Evolutionary conservation across 371 early-diverging fungal species (phyloP), one percentile per base, ranked within the genome.

Genomic region (Ordospora pajunii): DNA sequence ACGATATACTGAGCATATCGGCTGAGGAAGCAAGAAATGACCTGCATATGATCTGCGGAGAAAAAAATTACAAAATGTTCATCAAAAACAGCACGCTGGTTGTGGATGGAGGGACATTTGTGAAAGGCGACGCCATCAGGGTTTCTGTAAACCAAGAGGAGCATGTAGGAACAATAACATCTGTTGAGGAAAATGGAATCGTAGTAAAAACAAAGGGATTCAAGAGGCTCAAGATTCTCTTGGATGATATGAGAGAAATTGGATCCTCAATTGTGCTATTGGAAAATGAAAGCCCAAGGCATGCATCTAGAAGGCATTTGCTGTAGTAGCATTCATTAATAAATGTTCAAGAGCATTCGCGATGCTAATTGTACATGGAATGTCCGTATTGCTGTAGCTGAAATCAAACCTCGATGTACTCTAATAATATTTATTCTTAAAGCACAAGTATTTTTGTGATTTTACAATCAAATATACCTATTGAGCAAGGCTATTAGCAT

Each of bases 161-260:
- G 44, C 51, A 51, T 49, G 23, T 21, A 5, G 70, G 70, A 21
- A 19, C 23, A 3, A 69, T 69, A 37, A 43, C 52, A n/a, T 50
- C 53, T 2, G 44, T 69, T 11, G 54, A 52, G 0, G 53, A 51
- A 3, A 49, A 48, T 7, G 70, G 51, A 14, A 52, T 69, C 42
- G 54, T 69, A 49, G 27, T 69, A 69, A 69, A 69, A 69, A 37
- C 37, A 52, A 69, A 45, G 21, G 54, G 51, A 6, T 51, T 43
- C 27, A 69, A 45, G 22, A 69, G 70, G 42, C 40, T 52, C 40
- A 52, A 25, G 40, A 53, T 69, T 11, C 17, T 52, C 10, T 19
- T 69, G n/a, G 70, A 69, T 6, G 54, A 51, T 9, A 69, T 69
- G 19, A 69, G 49, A 69, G 9, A 17, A 12, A 44, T 22, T 10